Evolutionary conservation across 331 rosid genomes (phyloP).

Genomic region (Rosa hybrid): DNA sequence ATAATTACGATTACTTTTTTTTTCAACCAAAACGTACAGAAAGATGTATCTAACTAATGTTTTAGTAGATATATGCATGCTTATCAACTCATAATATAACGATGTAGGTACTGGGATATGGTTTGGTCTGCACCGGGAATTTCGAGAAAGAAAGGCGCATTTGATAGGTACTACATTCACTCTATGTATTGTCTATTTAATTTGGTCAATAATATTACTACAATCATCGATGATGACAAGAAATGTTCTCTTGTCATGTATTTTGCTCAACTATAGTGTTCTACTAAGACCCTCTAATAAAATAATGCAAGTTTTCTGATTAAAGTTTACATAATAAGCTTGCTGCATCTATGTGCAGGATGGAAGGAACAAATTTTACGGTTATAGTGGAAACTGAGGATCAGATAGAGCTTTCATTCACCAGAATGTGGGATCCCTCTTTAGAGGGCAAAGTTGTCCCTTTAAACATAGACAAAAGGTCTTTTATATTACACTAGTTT

Average conservation of each 20-base stretch:
- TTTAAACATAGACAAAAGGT: slow-evolving; percentile 82
- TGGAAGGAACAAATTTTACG: slow-evolving; percentile 55
- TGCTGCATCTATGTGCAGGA: slow-evolving; percentile 32
- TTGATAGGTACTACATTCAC: slow-evolving; percentile 52
- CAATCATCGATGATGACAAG: neutral
- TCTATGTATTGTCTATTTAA: neutral
- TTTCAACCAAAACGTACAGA: neutral
- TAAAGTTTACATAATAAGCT: neutral
- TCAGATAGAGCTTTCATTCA: slow-evolving; percentile 78
- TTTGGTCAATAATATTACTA: neutral
- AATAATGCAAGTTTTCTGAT: neutral
- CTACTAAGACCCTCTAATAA: neutral
- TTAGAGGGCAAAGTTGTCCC: slow-evolving; percentile 56
- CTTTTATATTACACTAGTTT: neutral
- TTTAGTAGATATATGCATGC: neutral
- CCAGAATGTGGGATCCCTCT: slow-evolving; percentile 62
- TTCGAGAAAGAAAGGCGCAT: slow-evolving; percentile 55
- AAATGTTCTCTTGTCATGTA: neutral
- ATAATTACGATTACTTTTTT: neutral
- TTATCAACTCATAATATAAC: neutral
- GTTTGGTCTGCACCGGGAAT: slow-evolving; percentile 64
- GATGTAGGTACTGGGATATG: slow-evolving; percentile 78
- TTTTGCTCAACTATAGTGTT: neutral
- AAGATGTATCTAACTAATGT: neutral
- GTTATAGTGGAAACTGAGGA: slow-evolving; percentile 73